phyloP scores from a whole-genome alignment of 345 rosid genomes.

The Rhizophora mangle region DNA sequence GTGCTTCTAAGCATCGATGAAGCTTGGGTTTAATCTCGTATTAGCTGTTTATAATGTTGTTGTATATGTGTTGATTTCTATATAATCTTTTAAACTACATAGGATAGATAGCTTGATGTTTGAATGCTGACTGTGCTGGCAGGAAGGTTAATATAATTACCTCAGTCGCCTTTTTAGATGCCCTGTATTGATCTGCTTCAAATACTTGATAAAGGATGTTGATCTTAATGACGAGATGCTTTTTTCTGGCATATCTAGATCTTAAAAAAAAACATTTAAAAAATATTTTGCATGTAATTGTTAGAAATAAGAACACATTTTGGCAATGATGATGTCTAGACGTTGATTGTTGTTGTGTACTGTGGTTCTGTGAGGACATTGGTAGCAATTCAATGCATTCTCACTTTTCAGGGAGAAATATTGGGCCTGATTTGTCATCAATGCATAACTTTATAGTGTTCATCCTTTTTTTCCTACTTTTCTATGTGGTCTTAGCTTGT shows the following conservation, averaged over 20 bases:
- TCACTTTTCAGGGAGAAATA: too few relatives aligned
- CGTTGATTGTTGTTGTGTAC: not conserved
- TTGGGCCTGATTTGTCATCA: not conserved
- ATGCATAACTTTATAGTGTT: not conserved
- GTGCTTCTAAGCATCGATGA: constrained; percentile 10
- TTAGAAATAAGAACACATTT: not conserved
- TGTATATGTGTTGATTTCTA: not conserved
- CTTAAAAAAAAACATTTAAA: too few relatives aligned
- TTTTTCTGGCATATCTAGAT: not conserved
- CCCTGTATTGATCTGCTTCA: not conserved
- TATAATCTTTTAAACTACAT: not conserved
- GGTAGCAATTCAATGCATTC: not conserved
- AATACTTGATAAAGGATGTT: not conserved
- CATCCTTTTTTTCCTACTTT: too few relatives aligned
- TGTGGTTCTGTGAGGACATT: not conserved
- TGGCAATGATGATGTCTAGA: not conserved
- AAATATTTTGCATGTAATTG: too few relatives aligned
- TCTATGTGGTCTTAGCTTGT: too few relatives aligned
- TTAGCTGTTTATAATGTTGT: not conserved
- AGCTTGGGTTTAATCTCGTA: constrained; percentile 4
- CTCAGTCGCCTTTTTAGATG: not conserved
- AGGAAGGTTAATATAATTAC: not conserved
- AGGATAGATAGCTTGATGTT: not conserved
- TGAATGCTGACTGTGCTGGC: not conserved
- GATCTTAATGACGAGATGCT: not conserved